These are phyloP conservation scores for Apiotrichum sp. DNA, from an alignment of 1,284 basidiomycete species.

Conservation along the genomic window DNA sequence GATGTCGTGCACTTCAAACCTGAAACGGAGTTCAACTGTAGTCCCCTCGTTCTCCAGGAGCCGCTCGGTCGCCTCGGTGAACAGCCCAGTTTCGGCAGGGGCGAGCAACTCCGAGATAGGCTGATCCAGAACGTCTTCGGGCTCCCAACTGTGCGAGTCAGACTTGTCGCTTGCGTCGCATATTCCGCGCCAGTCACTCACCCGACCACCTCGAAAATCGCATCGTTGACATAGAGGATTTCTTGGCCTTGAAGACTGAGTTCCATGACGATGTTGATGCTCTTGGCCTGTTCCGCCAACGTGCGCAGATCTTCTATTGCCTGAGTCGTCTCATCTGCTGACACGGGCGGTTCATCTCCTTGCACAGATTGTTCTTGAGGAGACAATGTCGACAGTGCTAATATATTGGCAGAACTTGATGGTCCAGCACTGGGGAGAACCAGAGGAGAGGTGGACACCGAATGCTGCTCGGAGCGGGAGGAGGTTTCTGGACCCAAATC, in stretches of 20 bases:
- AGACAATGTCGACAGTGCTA: neutral
- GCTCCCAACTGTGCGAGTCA: slow-evolving; percentile 61
- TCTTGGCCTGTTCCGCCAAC: slow-evolving; percentile 86
- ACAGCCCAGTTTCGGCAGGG: slow-evolving; percentile 75
- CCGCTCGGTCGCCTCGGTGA: slow-evolving; percentile 78
- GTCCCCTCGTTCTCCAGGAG: slow-evolving; percentile 87
- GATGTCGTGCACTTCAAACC: slow-evolving; percentile 55
- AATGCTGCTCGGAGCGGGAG: neutral
- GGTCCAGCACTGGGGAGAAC: neutral
- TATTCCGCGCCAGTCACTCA: slow-evolving; percentile 49
- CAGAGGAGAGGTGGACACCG: neutral
- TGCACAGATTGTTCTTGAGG: neutral
- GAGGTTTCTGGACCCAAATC: slow-evolving; percentile 7
- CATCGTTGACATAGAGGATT: slow-evolving; percentile 88
- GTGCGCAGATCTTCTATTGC: slow-evolving; percentile 75
- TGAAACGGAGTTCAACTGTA: slow-evolving; percentile 88
- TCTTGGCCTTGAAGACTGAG: slow-evolving; percentile 83
- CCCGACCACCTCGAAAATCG: slow-evolving; percentile 86
- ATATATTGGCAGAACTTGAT: neutral
- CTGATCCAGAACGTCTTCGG: slow-evolving; percentile 69
- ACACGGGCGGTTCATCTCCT: neutral
- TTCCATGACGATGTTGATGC: slow-evolving; percentile 92
- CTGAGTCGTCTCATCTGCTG: slow-evolving; percentile 37
- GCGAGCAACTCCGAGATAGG: slow-evolving; percentile 78
- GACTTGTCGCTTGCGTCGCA: neutral